A percentile compares a stretch with the other conserved stretches of the same genome.
Conservation (phyloP, 2,329 filamentous ascomycete species). For the Nemania sp. region DNA sequence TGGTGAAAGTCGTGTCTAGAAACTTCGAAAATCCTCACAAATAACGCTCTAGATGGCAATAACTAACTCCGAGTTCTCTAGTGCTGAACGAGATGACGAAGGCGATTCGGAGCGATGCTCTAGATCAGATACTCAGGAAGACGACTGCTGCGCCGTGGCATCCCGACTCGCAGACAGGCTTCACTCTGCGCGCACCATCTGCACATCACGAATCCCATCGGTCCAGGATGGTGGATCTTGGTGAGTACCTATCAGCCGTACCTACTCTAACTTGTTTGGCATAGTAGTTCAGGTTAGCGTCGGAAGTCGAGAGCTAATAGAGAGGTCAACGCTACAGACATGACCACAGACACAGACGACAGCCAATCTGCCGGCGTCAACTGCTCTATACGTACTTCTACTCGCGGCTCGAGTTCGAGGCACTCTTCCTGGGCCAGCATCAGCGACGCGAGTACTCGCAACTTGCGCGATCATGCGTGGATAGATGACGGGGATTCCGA, state of each 20-base stretch:
- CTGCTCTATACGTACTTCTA: not conserved
- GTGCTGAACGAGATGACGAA: constrained; percentile 46
- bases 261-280: not conserved
- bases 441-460: constrained; percentile 12
- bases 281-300: not conserved
- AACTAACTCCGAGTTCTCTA: no score
- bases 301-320: not conserved
- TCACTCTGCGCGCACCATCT: constrained; percentile 33
- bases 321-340: not conserved
- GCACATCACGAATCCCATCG: not conserved
- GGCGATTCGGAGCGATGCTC: constrained; percentile 43
- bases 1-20: no score
- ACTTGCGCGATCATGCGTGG: constrained; percentile 6
- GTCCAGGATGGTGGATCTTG: constrained; percentile 19
- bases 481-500: not conserved
- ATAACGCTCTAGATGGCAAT: no score
- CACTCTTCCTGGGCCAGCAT: constrained; percentile 19
- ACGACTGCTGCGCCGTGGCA: constrained; percentile 33
- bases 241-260: constrained; percentile 5
- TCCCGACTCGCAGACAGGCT: constrained; percentile 45
- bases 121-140: constrained; percentile 43
- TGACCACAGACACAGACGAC: constrained; percentile 19
- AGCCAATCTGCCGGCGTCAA: constrained; percentile 1
- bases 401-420: constrained; percentile 5
- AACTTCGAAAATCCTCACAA: no score